phyloP scores from a whole-genome alignment of 768 basidiomycete species.

The Rhodotorula sphaerocarpa region DNA sequence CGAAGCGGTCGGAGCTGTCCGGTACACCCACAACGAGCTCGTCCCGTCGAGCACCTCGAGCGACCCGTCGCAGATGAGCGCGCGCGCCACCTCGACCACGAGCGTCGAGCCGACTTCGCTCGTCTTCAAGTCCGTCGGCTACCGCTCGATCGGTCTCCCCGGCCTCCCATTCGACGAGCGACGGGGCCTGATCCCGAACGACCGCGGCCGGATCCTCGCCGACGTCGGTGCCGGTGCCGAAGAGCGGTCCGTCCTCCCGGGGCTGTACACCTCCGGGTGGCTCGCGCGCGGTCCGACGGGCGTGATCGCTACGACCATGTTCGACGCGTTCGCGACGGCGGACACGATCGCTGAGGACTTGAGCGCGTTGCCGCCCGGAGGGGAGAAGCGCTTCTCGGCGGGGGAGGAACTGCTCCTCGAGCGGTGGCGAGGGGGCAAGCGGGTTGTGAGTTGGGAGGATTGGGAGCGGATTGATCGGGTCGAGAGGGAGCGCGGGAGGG shows the following conservation, averaged over 20 bases:
- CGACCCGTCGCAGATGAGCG: constrained; percentile 48
- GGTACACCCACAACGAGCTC: constrained; percentile 27
- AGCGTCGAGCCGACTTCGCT: constrained; percentile 59
- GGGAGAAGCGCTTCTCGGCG: constrained; percentile 1
- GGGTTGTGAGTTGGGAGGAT: constrained; percentile 58
- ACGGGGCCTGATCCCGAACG: constrained; percentile 48
- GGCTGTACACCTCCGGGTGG: constrained; percentile 91
- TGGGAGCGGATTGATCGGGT: constrained; percentile 70
- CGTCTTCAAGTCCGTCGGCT: constrained; percentile 80
- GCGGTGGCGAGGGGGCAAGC: constrained; percentile 44
- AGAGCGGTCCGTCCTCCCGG: no score
- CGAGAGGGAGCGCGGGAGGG: constrained; percentile 57
- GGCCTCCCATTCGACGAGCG: constrained; percentile 44
- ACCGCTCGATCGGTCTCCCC: constrained; percentile 47
- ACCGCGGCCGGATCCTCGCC: constrained; percentile 43
- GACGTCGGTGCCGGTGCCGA: no score
- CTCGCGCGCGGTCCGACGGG: constrained; percentile 82
- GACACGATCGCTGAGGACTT: constrained; percentile 62
- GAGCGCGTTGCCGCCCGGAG: constrained; percentile 30
- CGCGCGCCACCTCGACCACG: constrained; percentile 51
- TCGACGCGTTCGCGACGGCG: constrained; percentile 74
- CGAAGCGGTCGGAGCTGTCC: constrained; percentile 6
- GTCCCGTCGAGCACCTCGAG: background rate
- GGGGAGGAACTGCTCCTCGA: constrained; percentile 42
- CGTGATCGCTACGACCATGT: constrained; percentile 86